Evolutionary conservation across 768 basidiomycete species (phyloP), one percentile per base, ranked within the genome.

Genomic region (Chalciporus pseudorubinellus): DNA sequence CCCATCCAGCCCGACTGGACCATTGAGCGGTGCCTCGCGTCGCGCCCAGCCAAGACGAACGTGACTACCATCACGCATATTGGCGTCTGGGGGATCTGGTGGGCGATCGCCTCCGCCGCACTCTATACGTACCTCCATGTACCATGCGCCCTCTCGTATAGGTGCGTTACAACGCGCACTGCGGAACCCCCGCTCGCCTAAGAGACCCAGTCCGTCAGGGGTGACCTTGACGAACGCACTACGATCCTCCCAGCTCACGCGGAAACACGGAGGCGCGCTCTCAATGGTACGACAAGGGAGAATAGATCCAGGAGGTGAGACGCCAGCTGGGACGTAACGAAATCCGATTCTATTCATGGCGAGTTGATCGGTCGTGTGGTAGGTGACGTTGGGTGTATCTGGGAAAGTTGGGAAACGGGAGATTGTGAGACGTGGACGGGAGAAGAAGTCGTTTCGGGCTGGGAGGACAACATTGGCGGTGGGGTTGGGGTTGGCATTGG

Each of bases 221-320:
- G 88, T 84, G 56, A 92, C 83, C 47, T 82, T 83, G 46, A 94
- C 74, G 62, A 88, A 91, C 0, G 86, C 75, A 59, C 85, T 90
- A 20, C 94, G 82, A 68, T 97, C 93, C 67, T 95, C 92, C 93
- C 93, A 95, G 63, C 87, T 85, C 53, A 92, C 80, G 44, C 92
- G 79, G 65, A 77, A 86, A 5, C 71, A 68, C 1, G 79, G 76
- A 0, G 93, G 93, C 14, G 78, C 77, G 61, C 82, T 85, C 71
- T 93, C 90, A 61, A 93, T 92, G 3, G 87, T 87, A 13, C 89
- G 81, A 62, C 87, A 92, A 13, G 87, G 77, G 12, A 80, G 64
- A 9, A 74, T 70, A 50, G 77, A 77, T 14, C 82, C 83, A 9
- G 74, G 75, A 0, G 78, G 79, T 20, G 81, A 78, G 57, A 90